Conservation (phyloP, 805 yeast species). For the Pichia heedii region DNA sequence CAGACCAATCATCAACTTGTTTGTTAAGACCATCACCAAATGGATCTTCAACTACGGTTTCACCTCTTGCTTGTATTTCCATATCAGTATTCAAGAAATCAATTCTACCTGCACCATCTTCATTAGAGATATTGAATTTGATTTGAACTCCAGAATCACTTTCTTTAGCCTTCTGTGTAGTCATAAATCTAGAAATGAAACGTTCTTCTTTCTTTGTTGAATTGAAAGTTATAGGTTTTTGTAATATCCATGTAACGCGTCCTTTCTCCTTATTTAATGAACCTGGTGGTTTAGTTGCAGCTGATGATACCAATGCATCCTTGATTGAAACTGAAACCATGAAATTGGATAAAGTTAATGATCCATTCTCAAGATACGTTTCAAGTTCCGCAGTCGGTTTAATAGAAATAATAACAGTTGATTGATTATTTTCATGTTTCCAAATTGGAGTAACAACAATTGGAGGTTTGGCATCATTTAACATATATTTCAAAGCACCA, state of each 20-base stretch:
- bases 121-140: constrained; percentile 43
- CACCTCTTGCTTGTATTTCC: constrained; percentile 20
- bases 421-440: constrained; percentile 80
- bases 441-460: constrained; percentile 71
- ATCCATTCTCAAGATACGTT: constrained; percentile 23
- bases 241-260: constrained; percentile 79
- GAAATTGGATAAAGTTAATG: constrained; percentile 46
- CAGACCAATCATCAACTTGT: constrained; percentile 21
- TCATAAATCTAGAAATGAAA: constrained; percentile 78
- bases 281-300: constrained; percentile 88
- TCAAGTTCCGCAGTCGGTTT: constrained; percentile 43
- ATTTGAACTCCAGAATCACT: constrained; percentile 65
- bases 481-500: constrained; percentile 73
- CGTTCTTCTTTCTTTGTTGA: constrained; percentile 42
- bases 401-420: constrained; percentile 73
- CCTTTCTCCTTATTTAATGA: constrained; percentile 79
- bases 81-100: constrained; percentile 33
- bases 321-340: constrained; percentile 52
- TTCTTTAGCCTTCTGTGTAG: constrained; percentile 64
- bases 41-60: constrained; percentile 25
- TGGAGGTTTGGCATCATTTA: constrained; percentile 50
- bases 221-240: constrained; percentile 31
- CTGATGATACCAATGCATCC: constrained; percentile 58
- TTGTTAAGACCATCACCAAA: constrained; percentile 22
- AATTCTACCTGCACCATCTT: constrained; percentile 37